Evolutionary conservation across 495 filamentous ascomycete genomes (phyloP), one percentile per base, ranked within the genome.

Genomic region (Talaromyces trachyspermus): DNA sequence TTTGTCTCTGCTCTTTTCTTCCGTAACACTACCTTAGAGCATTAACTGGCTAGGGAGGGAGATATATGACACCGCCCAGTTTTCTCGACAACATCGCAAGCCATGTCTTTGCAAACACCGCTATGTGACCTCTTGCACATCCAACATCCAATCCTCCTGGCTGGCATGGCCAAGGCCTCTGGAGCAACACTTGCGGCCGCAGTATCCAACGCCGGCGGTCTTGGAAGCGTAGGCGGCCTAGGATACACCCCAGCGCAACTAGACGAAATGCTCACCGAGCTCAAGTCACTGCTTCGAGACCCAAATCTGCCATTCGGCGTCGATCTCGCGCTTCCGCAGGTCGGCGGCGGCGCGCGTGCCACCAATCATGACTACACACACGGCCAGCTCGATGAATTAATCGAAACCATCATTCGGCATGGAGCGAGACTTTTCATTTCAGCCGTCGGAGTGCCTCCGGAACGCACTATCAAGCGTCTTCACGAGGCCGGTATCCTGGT

Each of bases 311-410:
- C 88, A 3, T 95, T 94, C 64, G 89, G 88, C 54, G 81, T 95
- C 43, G 89, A 95, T 60, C 80, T 95, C 5, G 88, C 88, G 1
- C 77, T 95, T 2, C 88, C 89, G 2, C 86, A 91, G 62, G 71
- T 95, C 48, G 89, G 88, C 47, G 85, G 85, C 33, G 64, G 60
- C 25, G 88, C 89, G 12, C 77, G 88, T 41, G 83, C 82, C 56
- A 95, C 88, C 5, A 95, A 95, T 68, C 86, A 94, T 68, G 89
- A 94, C 63, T 95, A 95, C 72, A 95, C 88, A 0, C 69, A 79
- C 55, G 88, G 89, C 20, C 80, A 85, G 54, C 77, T 95, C 10
- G 84, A 88, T 61, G 82, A 89, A 61, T 72, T 94, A 19, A 80
- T 94, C 53, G 82, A 86, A 49, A 84, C 92, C 39, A 81, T 83